Evolutionary conservation across 2,329 filamentous ascomycete genomes (phyloP).

Genomic region (Alternaria metachromatica): DNA sequence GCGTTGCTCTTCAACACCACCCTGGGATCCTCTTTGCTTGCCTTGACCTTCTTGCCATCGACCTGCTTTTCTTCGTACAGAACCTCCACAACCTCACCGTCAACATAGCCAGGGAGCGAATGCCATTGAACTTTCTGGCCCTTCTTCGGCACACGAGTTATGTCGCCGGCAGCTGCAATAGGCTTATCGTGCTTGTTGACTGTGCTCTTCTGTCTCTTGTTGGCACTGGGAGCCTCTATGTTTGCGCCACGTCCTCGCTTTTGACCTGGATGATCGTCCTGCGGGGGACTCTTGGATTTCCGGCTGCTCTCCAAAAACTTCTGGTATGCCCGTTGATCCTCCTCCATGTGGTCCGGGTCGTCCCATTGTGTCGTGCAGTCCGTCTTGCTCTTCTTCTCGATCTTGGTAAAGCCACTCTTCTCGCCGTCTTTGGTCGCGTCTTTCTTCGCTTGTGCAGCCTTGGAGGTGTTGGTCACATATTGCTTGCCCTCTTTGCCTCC

Average conservation of each 20-base stretch:
- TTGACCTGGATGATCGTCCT: slow-evolving; percentile 14
- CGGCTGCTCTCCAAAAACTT: slow-evolving; percentile 36
- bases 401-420: slow-evolving; percentile 12
- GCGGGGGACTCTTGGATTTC: slow-evolving; percentile 5
- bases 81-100: slow-evolving; percentile 53
- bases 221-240: slow-evolving; percentile 30
- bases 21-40: slow-evolving; percentile 51
- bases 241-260: slow-evolving; percentile 40
- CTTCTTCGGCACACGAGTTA: slow-evolving; percentile 51
- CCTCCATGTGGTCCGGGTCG: slow-evolving; percentile 32
- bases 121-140: slow-evolving; percentile 54
- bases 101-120: slow-evolving; percentile 47
- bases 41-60: slow-evolving; percentile 52
- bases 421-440: background rate
- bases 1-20: slow-evolving; percentile 50
- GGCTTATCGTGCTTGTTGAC: slow-evolving; percentile 28
- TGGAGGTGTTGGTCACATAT: slow-evolving; percentile 6
- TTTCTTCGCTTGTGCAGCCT: slow-evolving; percentile 4
- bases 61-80: slow-evolving; percentile 50
- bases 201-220: slow-evolving; percentile 47
- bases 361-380: slow-evolving; percentile 44
- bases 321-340: slow-evolving; percentile 34
- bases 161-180: slow-evolving; percentile 31
- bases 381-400: slow-evolving; percentile 31
- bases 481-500: slow-evolving; percentile 46